Evolutionary conservation across 352 stramenopile species (phyloP).

Genomic region (Pythium dissimile): DNA sequence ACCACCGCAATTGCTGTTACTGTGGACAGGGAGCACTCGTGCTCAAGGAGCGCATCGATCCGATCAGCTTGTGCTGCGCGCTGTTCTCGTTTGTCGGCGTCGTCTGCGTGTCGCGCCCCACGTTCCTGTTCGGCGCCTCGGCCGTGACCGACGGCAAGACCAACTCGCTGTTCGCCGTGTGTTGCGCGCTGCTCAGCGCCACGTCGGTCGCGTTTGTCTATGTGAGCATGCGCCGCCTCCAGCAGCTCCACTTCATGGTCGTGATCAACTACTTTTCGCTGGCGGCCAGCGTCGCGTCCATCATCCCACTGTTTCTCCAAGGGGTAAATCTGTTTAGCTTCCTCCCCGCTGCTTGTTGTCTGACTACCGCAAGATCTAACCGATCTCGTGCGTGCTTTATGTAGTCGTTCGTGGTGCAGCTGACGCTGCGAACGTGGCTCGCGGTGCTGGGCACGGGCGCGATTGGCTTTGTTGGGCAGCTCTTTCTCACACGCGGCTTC

Average conservation of each 20-base stretch:
- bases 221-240: conserved; percentile 35
- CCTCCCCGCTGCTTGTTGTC: no score
- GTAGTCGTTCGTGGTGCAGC: conserved; percentile 28
- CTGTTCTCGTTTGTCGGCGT: conserved; percentile 44
- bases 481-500: conserved; percentile 59
- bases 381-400: no score
- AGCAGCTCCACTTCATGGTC: conserved; percentile 47
- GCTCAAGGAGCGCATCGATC: conserved; percentile 37
- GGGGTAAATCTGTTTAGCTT: not conserved
- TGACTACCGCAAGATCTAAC: no score
- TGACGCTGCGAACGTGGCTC: conserved; percentile 34
- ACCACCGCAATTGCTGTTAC: not conserved
- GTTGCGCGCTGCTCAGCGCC: conserved; percentile 27
- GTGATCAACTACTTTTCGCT: conserved; percentile 57
- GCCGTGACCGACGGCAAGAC: conserved; percentile 19
- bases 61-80: conserved; percentile 29
- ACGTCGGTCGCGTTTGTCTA: conserved; percentile 34
- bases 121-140: conserved; percentile 37
- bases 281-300: conserved; percentile 30
- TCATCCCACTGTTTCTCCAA: conserved; percentile 7
- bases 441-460: conserved; percentile 35
- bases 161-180: conserved; percentile 28
- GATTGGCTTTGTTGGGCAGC: conserved; percentile 43
- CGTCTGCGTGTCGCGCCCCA: conserved; percentile 40
- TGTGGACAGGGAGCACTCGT: conserved; percentile 30